Conservation (phyloP, 2,329 filamentous ascomycete species). For the Aspergillus arachidicola region DNA sequence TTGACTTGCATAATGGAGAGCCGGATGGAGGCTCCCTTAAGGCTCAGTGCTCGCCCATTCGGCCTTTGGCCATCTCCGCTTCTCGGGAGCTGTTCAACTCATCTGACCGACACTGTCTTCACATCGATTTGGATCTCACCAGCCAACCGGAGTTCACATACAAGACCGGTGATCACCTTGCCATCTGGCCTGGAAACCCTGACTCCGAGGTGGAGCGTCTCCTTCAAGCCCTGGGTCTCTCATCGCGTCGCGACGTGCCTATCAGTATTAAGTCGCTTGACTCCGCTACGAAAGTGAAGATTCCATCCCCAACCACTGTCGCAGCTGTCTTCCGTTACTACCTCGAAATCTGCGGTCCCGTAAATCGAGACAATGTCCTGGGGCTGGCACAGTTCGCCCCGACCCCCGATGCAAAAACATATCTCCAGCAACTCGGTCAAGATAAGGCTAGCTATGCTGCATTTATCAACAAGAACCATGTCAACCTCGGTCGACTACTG, state of each 20-base stretch:
- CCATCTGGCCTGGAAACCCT: constrained; percentile 87
- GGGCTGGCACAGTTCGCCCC: constrained; percentile 82
- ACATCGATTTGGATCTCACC: constrained; percentile 84
- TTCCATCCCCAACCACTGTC: constrained; percentile 88
- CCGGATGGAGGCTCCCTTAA: constrained; percentile 74
- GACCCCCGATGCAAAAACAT: constrained; percentile 73
- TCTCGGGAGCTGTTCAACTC: constrained; percentile 79
- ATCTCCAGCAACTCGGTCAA: constrained; percentile 77
- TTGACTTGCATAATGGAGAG: constrained; percentile 83
- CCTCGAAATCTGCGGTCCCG: constrained; percentile 86
- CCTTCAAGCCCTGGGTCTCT: constrained; percentile 70
- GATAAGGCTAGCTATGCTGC: constrained; percentile 86
- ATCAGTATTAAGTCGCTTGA: constrained; percentile 62
- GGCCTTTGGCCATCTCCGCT: constrained; percentile 78
- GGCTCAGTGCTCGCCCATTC: constrained; percentile 74
- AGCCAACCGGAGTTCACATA: constrained; percentile 79
- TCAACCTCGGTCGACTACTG: constrained; percentile 59
- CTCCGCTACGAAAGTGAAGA: constrained; percentile 76
- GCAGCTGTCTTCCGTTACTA: constrained; percentile 86
- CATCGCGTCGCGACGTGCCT: constrained; percentile 26
- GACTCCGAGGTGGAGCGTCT: constrained; percentile 84
- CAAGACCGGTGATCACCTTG: constrained; percentile 90
- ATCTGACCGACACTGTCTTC: constrained; percentile 81
- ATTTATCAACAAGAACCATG: constrained; percentile 71
- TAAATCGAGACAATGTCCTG: constrained; percentile 88